These are phyloP conservation scores for Helminthosporium solani DNA, from an alignment of 2,329 filamentous ascomycete genomes.

Conservation along the genomic window DNA sequence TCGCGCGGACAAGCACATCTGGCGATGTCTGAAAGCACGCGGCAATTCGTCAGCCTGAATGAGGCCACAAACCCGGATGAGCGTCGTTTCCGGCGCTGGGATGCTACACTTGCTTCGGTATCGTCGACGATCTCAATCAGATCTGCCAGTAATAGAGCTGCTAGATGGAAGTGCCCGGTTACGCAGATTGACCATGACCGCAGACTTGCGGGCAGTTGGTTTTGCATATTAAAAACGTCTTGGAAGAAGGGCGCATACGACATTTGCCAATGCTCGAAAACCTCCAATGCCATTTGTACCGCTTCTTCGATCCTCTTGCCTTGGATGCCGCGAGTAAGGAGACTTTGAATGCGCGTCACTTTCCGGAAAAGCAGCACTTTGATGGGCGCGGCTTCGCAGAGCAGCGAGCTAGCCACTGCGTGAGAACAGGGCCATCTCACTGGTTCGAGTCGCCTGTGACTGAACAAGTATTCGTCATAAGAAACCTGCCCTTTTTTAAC, in stretches of 20 bases:
- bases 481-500: slow-evolving; percentile 18
- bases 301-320: slow-evolving; percentile 50
- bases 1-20: slow-evolving; percentile 45
- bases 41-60: slow-evolving; percentile 49
- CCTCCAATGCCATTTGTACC: slow-evolving; percentile 50
- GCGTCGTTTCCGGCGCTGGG: slow-evolving; percentile 26
- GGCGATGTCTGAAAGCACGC: slow-evolving; percentile 53
- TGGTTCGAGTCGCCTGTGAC: slow-evolving; percentile 26
- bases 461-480: slow-evolving; percentile 45
- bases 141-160: slow-evolving; percentile 57
- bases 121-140: slow-evolving; percentile 54
- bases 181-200: slow-evolving; percentile 63
- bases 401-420: slow-evolving; percentile 51
- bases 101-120: slow-evolving; percentile 24
- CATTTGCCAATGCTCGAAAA: slow-evolving; percentile 58
- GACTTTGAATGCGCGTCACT: slow-evolving; percentile 57
- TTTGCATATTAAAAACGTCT: slow-evolving; percentile 54
- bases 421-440: slow-evolving; percentile 57
- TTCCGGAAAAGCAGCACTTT: slow-evolving; percentile 61
- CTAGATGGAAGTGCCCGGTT: slow-evolving; percentile 60
- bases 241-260: slow-evolving; percentile 55
- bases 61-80: slow-evolving; percentile 39
- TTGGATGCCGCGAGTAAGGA: slow-evolving; percentile 46
- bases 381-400: slow-evolving; percentile 57
- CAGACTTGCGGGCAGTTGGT: slow-evolving; percentile 53